phyloP scores from a whole-genome alignment of 768 basidiomycete species.

The Agrocybe pediades region DNA sequence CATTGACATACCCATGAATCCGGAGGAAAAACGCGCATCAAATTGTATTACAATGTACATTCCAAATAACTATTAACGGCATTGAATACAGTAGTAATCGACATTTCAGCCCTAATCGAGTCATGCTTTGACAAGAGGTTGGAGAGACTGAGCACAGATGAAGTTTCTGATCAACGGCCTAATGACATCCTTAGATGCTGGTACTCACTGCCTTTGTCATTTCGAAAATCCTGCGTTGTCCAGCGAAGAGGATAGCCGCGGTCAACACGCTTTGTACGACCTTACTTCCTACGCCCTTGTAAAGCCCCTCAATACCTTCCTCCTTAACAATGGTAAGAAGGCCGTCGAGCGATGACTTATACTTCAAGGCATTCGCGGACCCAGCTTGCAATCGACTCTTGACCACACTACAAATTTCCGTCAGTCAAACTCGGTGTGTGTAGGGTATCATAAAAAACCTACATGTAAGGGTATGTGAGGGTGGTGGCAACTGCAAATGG shows the following conservation, averaged over 20 bases:
- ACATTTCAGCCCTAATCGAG: too few species aligned
- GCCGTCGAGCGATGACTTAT: constrained; percentile 77
- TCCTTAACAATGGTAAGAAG: constrained; percentile 74
- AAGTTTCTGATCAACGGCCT: neutral
- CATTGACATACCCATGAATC: too few species aligned
- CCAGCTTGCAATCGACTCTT: constrained; percentile 83
- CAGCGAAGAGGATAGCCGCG: constrained; percentile 90
- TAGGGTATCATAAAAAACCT: constrained; percentile 13
- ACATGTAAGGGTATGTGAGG: constrained; percentile 53
- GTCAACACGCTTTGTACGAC: constrained; percentile 91
- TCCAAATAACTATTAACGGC: too few species aligned
- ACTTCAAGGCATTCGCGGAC: constrained; percentile 63
- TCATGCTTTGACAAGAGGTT: neutral
- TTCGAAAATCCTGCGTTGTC: constrained; percentile 82
- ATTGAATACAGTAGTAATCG: neutral
- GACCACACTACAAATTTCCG: constrained; percentile 54
- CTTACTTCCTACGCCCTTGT: constrained; percentile 87
- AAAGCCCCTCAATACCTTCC: constrained; percentile 83
- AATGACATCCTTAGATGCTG: neutral
- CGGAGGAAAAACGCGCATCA: too few species aligned
- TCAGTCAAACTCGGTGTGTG: neutral
- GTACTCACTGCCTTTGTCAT: constrained; percentile 49
- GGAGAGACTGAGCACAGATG: neutral
- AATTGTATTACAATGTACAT: too few species aligned
- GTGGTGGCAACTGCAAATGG: constrained; percentile 45